Evolutionary conservation across 1,284 basidiomycete genomes (phyloP).

Genomic region (Malassezia equina): DNA sequence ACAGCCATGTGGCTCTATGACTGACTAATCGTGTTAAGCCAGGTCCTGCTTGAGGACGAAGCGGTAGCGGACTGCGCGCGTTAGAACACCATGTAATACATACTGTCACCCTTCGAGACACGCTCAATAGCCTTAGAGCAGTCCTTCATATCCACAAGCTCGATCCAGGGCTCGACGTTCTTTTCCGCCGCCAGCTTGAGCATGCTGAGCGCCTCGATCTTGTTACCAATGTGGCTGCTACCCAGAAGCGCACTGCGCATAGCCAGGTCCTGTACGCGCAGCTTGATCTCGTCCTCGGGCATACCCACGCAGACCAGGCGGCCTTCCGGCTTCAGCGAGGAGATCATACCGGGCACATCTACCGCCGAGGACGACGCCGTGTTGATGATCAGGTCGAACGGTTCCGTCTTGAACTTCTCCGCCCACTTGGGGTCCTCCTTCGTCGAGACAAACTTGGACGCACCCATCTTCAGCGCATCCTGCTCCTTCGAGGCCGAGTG

Average conservation of each 20-base stretch:
- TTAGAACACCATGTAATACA: slow-evolving; percentile 47
- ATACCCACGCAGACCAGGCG: slow-evolving; percentile 56
- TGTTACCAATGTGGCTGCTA: slow-evolving; percentile 57
- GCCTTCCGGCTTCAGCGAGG: slow-evolving; percentile 54
- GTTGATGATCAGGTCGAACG: slow-evolving; percentile 59
- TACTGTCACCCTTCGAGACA: slow-evolving; percentile 54
- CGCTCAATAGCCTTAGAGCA: slow-evolving; percentile 55
- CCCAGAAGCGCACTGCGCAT: slow-evolving; percentile 50
- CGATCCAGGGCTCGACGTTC: slow-evolving; percentile 50
- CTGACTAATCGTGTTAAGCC: neutral
- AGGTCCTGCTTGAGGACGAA: slow-evolving; percentile 38
- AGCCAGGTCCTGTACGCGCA: slow-evolving; percentile 49
- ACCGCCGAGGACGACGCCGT: slow-evolving; percentile 51
- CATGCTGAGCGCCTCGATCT: slow-evolving; percentile 55
- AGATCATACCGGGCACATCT: slow-evolving; percentile 51
- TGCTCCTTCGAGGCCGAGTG: slow-evolving; percentile 57
- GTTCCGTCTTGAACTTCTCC: slow-evolving; percentile 29
- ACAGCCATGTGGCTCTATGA: neutral
- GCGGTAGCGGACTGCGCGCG: slow-evolving; percentile 24
- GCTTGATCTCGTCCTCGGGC: slow-evolving; percentile 50
- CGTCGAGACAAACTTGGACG: slow-evolving; percentile 49
- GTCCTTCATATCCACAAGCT: slow-evolving; percentile 56
- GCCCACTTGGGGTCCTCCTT: slow-evolving; percentile 39
- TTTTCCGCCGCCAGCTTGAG: slow-evolving; percentile 38
- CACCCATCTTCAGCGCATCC: slow-evolving; percentile 60